Evolutionary conservation across 176 grass and related monocot species (phyloP).

Genomic region (Juncus effusus): DNA sequence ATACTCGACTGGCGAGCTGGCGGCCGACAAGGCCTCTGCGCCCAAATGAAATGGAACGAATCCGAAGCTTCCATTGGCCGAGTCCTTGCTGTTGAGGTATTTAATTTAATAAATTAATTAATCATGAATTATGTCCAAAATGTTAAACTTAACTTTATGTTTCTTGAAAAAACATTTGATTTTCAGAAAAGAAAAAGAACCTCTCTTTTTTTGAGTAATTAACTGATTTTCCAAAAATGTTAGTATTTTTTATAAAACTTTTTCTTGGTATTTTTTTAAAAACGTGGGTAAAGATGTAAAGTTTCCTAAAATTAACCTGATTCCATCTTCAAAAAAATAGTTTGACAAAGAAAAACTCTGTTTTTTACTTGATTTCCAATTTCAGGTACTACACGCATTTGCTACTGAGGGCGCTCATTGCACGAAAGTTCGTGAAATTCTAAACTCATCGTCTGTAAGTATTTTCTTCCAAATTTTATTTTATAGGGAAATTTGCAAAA

Average conservation of each 20-base stretch:
- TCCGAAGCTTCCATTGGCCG: constrained; percentile 95
- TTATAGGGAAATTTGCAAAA: background rate
- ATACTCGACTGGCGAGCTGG: constrained; percentile 98
- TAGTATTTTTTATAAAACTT: background rate
- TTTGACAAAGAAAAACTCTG: no score
- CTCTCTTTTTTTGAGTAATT: no score
- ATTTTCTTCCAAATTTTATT: background rate
- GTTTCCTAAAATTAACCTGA: no score
- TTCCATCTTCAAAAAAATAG: no score
- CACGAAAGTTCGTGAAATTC: constrained; percentile 88
- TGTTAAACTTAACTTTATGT: no score
- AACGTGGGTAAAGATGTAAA: no score
- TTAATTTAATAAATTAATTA: no score
- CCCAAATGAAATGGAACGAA: constrained; percentile 99
- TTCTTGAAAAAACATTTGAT: no score
- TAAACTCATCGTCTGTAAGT: constrained; percentile 88
- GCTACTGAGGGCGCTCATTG: constrained; percentile 94
- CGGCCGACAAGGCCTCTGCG: constrained; percentile 80
- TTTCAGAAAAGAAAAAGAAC: no score
- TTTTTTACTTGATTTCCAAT: no score
- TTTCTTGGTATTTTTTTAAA: constrained; percentile 26
- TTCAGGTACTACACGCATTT: constrained; percentile 97
- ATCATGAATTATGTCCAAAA: no score
- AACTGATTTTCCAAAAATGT: background rate
- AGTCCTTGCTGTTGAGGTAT: constrained; percentile 95